Percentiles rank a stretch among this genome's conserved stretches.
Conservation (phyloP, 106 monocot genomes). For the Amphibolis antarctica region DNA sequence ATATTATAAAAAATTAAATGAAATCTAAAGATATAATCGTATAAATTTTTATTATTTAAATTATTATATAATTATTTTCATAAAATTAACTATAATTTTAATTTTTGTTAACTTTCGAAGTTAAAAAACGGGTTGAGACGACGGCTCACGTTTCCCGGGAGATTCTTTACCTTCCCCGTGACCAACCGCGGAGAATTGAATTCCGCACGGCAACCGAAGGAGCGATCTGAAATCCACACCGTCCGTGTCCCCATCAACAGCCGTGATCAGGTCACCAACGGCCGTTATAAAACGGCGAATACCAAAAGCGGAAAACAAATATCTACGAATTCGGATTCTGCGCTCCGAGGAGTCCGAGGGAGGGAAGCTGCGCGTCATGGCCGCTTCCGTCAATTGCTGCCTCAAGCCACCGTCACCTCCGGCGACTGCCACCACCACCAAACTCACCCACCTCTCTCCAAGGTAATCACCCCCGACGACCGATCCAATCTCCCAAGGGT, state of each 20-base stretch:
- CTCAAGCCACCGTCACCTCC: background rate
- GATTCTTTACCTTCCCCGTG: too few species aligned
- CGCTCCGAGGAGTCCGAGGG: background rate
- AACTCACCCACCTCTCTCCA: background rate
- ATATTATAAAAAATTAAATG: too few species aligned
- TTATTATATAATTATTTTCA: too few species aligned
- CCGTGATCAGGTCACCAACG: background rate
- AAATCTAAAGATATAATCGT: too few species aligned
- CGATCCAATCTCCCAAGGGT: too few species aligned
- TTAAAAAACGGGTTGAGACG: too few species aligned
- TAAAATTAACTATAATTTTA: too few species aligned
- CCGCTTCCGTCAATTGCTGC: constrained; percentile 3
- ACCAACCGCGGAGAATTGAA: background rate
- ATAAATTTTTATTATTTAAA: too few species aligned
- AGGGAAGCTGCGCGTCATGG: background rate
- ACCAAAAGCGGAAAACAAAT: background rate
- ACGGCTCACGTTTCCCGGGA: background rate
- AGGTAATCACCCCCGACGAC: background rate
- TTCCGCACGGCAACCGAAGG: background rate
- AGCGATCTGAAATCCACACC: background rate
- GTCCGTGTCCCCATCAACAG: background rate
- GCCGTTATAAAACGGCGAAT: background rate
- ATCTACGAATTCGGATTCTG: background rate
- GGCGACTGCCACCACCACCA: background rate
- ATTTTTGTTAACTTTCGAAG: too few species aligned